phyloP scores from a whole-genome alignment of 768 basidiomycete genomes.

The Suillus brevipes region DNA sequence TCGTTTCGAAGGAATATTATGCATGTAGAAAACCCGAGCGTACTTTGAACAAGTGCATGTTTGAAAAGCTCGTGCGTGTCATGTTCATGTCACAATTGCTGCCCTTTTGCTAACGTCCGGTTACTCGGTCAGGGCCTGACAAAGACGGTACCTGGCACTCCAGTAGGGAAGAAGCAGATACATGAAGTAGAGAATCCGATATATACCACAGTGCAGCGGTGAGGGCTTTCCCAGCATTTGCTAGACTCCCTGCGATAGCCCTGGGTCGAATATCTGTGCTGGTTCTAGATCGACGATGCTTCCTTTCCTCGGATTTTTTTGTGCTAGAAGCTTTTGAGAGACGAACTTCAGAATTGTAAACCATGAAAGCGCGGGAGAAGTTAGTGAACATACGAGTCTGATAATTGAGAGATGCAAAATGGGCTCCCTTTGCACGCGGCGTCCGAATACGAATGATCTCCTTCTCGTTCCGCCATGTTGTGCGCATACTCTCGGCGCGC shows the following conservation, averaged over 20 bases:
- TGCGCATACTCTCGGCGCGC: slow-evolving; percentile 23
- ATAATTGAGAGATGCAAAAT: neutral
- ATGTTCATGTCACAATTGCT: neutral
- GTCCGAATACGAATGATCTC: slow-evolving; percentile 25
- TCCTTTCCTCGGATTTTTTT: neutral
- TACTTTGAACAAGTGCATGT: slow-evolving; percentile 89
- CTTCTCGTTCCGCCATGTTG: slow-evolving; percentile 29
- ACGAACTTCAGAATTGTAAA: neutral
- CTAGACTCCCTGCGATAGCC: slow-evolving; percentile 1
- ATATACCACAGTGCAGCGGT: slow-evolving; percentile 85
- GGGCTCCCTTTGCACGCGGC: neutral
- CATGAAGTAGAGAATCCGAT: slow-evolving; percentile 88
- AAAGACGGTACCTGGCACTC: slow-evolving; percentile 89
- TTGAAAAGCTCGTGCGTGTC: slow-evolving; percentile 85
- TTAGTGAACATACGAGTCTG: neutral
- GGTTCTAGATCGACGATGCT: slow-evolving; percentile 1
- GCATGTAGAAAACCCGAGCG: slow-evolving; percentile 88
- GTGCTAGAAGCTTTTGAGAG: neutral
- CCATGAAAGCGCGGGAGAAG: neutral
- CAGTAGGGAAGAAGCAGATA: slow-evolving; percentile 77
- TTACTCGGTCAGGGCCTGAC: slow-evolving; percentile 67
- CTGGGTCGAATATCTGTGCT: neutral
- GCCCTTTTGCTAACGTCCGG: neutral
- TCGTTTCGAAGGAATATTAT: slow-evolving; percentile 69
- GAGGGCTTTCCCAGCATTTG: slow-evolving; percentile 15